Conservation (phyloP, 306 rosid genomes). For the Sechiopsis laciniata region DNA sequence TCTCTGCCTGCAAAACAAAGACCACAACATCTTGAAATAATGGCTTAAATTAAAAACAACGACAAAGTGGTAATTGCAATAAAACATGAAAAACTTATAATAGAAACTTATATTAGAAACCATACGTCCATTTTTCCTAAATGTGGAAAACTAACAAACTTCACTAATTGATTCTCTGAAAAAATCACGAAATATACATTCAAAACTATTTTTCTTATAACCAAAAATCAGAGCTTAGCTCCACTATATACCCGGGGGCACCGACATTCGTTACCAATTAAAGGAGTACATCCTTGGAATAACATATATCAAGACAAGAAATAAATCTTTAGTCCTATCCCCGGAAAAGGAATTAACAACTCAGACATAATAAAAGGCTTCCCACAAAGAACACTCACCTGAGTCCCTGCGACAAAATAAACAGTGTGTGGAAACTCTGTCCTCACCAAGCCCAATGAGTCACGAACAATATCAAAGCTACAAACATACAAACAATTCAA, state of each 20-base stretch:
- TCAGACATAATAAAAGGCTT: not conserved
- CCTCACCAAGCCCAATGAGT: conserved; percentile 62
- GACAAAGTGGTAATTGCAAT: conserved; percentile 10
- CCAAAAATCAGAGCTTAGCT: too few relatives aligned
- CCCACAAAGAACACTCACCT: conserved; percentile 40
- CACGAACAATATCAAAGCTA: conserved; percentile 85
- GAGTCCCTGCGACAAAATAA: conserved; percentile 84
- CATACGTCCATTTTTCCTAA: too few relatives aligned
- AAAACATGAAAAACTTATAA: conserved; percentile 8
- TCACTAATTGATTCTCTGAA: too few relatives aligned
- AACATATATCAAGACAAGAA: not conserved
- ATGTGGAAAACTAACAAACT: too few relatives aligned
- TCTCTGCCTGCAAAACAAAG: conserved; percentile 60
- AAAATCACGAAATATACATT: too few relatives aligned
- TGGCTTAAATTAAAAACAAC: not conserved
- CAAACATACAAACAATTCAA: conserved; percentile 29
- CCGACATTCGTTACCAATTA: too few relatives aligned
- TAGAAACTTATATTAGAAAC: too few relatives aligned
- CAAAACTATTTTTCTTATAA: too few relatives aligned
- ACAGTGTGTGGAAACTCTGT: conserved; percentile 76
- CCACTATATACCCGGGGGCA: too few relatives aligned
- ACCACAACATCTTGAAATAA: conserved; percentile 22
- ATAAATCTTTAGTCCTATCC: not conserved
- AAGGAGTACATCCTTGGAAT: not conserved
- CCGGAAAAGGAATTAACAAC: not conserved